These are phyloP conservation scores for Scenedesmus sp. DNA, from an alignment of 163 green algal species.

Conservation along the genomic window DNA sequence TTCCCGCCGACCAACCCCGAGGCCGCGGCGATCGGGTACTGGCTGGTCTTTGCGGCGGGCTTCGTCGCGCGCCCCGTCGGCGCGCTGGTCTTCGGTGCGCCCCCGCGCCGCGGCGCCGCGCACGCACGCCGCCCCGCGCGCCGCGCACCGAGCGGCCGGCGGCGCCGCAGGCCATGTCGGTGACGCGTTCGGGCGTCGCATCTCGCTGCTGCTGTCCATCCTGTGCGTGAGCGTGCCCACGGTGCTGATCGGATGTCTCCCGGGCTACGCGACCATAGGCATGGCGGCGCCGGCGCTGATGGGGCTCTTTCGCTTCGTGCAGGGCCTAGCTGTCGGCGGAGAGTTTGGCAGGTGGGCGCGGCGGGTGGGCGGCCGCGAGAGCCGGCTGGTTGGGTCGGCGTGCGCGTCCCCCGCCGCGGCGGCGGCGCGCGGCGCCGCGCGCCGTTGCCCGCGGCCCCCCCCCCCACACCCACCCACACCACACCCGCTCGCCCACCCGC, in stretches of 20 bases:
- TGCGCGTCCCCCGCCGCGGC: neutral
- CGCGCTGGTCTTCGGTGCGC: neutral
- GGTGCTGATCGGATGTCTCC: slow-evolving; percentile 18
- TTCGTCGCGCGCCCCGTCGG: neutral
- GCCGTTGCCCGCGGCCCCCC: no score
- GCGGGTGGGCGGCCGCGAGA: neutral
- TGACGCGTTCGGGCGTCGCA: neutral
- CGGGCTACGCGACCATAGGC: slow-evolving; percentile 3
- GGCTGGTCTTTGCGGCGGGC: slow-evolving; percentile 4
- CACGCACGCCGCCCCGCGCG: neutral
- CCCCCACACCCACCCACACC: neutral
- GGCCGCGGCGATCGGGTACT: neutral
- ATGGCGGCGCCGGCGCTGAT: slow-evolving; percentile 13
- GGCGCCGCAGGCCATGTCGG: neutral
- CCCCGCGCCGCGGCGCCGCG: neutral
- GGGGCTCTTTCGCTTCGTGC: slow-evolving; percentile 8
- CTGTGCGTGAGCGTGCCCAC: neutral
- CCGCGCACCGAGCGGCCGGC: neutral
- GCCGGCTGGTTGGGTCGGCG: neutral
- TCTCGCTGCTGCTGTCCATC: slow-evolving; percentile 5
- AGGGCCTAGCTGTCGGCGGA: slow-evolving; percentile 16
- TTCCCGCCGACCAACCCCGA: neutral
- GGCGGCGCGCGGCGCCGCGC: no score
- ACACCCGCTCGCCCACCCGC: neutral
- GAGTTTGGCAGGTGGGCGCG: neutral